Evolutionary conservation across 306 rosid genomes (phyloP).

Genomic region (Geum urbanum): DNA sequence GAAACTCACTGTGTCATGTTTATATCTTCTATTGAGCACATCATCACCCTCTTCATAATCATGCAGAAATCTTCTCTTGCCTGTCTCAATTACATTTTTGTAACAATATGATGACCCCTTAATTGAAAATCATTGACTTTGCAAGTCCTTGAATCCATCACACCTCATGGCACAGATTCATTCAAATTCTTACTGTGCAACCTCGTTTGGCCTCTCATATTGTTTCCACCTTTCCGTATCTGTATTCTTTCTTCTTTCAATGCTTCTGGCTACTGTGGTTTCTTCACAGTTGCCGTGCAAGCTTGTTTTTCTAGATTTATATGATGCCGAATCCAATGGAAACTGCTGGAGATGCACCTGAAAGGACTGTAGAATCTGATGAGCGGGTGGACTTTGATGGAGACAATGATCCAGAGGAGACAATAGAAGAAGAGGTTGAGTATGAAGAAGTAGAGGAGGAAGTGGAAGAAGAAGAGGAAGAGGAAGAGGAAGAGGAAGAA

Average conservation of each 20-base stretch:
- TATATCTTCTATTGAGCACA: slow-evolving; percentile 47
- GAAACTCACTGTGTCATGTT: slow-evolving; percentile 42
- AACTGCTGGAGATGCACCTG: slow-evolving; percentile 35
- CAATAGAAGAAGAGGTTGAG: slow-evolving; percentile 60
- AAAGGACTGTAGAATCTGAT: slow-evolving; percentile 48
- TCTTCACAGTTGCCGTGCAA: slow-evolving; percentile 70
- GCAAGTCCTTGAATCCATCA: slow-evolving; percentile 57
- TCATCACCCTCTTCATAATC: slow-evolving; percentile 54
- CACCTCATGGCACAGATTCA: slow-evolving; percentile 57
- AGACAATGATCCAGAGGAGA: slow-evolving; percentile 58
- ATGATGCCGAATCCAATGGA: slow-evolving; percentile 57
- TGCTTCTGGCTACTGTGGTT: slow-evolving; percentile 73
- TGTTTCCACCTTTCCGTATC: slow-evolving; percentile 69
- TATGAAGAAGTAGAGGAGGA: slow-evolving; percentile 73
- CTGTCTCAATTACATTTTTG: slow-evolving; percentile 44
- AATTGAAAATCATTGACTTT: slow-evolving; percentile 47
- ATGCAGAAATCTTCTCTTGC: slow-evolving; percentile 52
- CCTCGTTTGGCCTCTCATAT: slow-evolving; percentile 66
- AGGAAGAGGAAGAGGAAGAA: slow-evolving; percentile 29
- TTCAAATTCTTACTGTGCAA: slow-evolving; percentile 61
- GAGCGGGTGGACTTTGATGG: slow-evolving; percentile 72
- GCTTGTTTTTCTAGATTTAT: slow-evolving; percentile 59
- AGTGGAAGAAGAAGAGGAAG: slow-evolving; percentile 48
- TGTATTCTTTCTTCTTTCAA: slow-evolving; percentile 61
- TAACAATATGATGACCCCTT: slow-evolving; percentile 41